Evolutionary conservation across 2,329 filamentous ascomycete species (phyloP).

Genomic region (Venturia asperata): DNA sequence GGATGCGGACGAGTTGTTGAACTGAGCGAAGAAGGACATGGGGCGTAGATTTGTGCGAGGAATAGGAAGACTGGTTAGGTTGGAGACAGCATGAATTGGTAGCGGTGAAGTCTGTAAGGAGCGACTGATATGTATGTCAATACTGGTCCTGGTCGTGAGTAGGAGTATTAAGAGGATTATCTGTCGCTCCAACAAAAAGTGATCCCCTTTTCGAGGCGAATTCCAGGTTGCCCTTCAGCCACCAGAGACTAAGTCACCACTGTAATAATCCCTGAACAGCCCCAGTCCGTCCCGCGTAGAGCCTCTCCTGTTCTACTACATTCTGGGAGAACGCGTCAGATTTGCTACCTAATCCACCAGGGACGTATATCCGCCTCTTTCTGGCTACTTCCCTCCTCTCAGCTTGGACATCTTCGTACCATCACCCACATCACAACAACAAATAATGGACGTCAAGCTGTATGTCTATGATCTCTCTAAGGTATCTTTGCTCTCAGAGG

Average conservation of each 20-base stretch:
- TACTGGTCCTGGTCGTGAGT: neutral
- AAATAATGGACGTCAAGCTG: slow-evolving; percentile 42
- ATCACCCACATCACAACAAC: neutral
- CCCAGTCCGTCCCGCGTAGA: slow-evolving; percentile 2
- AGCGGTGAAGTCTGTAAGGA: neutral
- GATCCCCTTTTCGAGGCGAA: neutral
- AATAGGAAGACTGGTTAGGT: neutral
- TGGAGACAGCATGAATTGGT: neutral
- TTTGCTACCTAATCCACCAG: neutral
- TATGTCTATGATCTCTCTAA: slow-evolving; percentile 48
- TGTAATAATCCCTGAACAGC: neutral
- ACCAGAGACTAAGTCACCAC: neutral
- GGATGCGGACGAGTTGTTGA: slow-evolving; percentile 37
- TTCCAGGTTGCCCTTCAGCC: slow-evolving; percentile 3
- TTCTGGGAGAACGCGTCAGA: slow-evolving; percentile 11
- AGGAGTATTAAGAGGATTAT: neutral
- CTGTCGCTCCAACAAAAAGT: neutral
- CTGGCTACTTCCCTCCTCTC: neutral
- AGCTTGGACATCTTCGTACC: neutral
- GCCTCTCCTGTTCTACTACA: neutral
- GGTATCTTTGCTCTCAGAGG: slow-evolving; percentile 24
- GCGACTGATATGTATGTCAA: neutral
- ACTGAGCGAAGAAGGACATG: slow-evolving; percentile 49
- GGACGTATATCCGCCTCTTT: neutral
- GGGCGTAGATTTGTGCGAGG: neutral